Evolutionary conservation across 305 asterid species (phyloP).

Genomic region (Fraxinus velutina): DNA sequence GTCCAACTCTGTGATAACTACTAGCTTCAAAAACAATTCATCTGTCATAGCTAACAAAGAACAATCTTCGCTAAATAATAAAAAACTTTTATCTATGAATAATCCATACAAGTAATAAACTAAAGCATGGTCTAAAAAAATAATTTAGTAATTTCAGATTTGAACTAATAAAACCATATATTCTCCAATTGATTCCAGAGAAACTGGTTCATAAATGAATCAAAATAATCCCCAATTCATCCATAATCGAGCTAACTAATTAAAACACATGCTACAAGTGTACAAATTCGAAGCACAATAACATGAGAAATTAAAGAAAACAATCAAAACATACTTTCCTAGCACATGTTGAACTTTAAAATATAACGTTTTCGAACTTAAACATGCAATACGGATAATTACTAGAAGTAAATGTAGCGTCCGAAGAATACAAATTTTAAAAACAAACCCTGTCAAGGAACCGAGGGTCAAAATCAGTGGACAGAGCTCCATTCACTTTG

Average conservation of each 20-base stretch:
- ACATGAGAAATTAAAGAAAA: conserved; percentile 4
- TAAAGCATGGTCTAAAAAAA: not conserved
- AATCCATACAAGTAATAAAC: not conserved
- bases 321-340: not conserved
- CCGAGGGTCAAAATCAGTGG: conserved; percentile 79
- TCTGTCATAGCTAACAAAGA: not conserved
- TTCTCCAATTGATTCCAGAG: not conserved
- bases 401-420: not conserved
- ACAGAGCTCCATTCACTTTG: conserved; percentile 64
- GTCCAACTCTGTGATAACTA: not conserved
- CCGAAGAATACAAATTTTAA: not conserved
- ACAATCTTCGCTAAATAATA: not conserved
- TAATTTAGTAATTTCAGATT: not conserved
- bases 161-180: conserved; percentile 8
- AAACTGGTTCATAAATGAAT: not conserved
- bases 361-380: not conserved
- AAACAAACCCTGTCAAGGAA: conserved; percentile 72
- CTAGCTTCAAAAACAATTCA: not conserved
- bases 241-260: not conserved
- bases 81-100: not conserved
- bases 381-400: not conserved
- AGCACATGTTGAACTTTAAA: not conserved
- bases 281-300: not conserved
- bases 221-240: not conserved
- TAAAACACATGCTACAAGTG: not conserved